Evolutionary conservation across 306 rosid species (phyloP).

Genomic region (Pyrus betulifolia): DNA sequence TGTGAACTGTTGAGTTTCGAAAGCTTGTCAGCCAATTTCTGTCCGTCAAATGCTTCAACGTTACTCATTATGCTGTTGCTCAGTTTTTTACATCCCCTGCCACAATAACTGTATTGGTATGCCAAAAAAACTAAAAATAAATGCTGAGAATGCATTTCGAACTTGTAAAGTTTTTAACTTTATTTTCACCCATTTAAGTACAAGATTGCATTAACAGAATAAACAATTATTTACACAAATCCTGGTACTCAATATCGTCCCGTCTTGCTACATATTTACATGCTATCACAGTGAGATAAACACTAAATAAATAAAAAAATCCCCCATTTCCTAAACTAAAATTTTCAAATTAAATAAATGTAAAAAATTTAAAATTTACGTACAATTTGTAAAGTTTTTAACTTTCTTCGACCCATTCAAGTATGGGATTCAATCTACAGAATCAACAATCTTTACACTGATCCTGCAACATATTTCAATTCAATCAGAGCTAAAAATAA

Average conservation of each 20-base stretch:
- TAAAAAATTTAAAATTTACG: neutral
- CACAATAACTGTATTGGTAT: neutral
- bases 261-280: neutral
- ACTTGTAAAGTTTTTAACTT: neutral
- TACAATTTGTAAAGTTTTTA: neutral
- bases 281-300: neutral
- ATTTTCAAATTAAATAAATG: neutral
- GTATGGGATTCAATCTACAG: neutral
- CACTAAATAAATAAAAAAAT: neutral
- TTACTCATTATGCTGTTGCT: slow-evolving; percentile 49
- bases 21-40: slow-evolving; percentile 59
- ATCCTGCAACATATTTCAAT: neutral
- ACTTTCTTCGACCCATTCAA: neutral
- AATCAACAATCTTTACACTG: neutral
- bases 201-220: neutral
- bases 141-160: neutral
- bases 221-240: neutral
- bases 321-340: neutral
- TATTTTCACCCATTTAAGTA: neutral
- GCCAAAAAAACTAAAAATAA: neutral
- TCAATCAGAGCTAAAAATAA: neutral
- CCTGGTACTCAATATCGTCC: neutral
- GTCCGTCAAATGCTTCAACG: slow-evolving; percentile 52
- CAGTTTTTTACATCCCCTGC: slow-evolving; percentile 20
- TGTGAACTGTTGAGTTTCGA: slow-evolving; percentile 81